Conservation (phyloP, 768 basidiomycete genomes). For the Tricholomella constricta region DNA sequence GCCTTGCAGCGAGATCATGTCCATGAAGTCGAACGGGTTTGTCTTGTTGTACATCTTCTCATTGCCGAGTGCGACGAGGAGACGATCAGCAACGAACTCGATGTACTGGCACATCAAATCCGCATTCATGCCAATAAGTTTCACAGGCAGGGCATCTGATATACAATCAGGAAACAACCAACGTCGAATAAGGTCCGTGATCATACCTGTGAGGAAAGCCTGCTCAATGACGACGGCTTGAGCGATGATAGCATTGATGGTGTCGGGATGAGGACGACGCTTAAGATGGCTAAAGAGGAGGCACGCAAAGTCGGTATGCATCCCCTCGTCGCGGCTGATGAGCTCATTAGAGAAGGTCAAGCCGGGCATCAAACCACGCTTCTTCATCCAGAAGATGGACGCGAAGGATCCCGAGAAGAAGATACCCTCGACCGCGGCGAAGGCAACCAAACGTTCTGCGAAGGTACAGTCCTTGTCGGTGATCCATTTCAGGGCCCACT, state of each 20-base stretch:
- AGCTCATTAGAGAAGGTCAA: slow-evolving; percentile 96
- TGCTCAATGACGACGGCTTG: slow-evolving; percentile 89
- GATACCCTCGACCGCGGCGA: slow-evolving; percentile 95
- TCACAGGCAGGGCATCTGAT: slow-evolving; percentile 80
- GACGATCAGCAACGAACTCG: slow-evolving; percentile 88
- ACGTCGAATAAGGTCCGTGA: not conserved
- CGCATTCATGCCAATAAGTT: slow-evolving; percentile 91
- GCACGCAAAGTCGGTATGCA: slow-evolving; percentile 97
- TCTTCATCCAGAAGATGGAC: slow-evolving; percentile 96
- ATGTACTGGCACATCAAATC: slow-evolving; percentile 90
- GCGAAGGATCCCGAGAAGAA: slow-evolving; percentile 97
- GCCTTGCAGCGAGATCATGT: slow-evolving; percentile 92
- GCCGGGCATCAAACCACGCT: slow-evolving; percentile 96
- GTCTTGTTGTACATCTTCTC: slow-evolving; percentile 71
- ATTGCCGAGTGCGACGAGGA: slow-evolving; percentile 83
- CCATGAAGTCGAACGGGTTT: slow-evolving; percentile 95
- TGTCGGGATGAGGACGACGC: slow-evolving; percentile 79
- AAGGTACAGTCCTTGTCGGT: slow-evolving; percentile 79
- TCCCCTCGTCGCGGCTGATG: slow-evolving; percentile 93
- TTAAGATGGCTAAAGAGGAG: slow-evolving; percentile 83
- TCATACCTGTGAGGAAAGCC: slow-evolving; percentile 77
- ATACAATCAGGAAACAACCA: not conserved
- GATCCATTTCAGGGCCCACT: slow-evolving; percentile 96
- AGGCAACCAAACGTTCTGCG: slow-evolving; percentile 87
- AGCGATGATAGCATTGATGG: slow-evolving; percentile 67